These are phyloP conservation scores for Ascochyta koolunga DNA, from an alignment of 2,329 filamentous ascomycete species.

Conservation along the genomic window DNA sequence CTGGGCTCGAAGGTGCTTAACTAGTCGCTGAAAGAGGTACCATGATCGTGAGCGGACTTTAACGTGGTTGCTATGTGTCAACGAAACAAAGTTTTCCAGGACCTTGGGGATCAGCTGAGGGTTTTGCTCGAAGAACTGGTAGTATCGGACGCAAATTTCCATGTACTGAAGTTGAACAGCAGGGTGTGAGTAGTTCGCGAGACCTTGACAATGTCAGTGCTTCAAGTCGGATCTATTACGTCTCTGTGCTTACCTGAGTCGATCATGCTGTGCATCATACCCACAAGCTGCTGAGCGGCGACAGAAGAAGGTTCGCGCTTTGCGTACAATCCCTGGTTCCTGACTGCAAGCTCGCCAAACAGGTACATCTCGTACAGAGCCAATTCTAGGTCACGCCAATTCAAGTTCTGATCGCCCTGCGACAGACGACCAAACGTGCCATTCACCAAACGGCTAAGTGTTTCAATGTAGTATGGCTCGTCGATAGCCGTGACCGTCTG, in stretches of 20 bases:
- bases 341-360: slow-evolving; percentile 92
- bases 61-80: slow-evolving; percentile 86
- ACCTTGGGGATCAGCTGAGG: slow-evolving; percentile 81
- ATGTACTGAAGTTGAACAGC: slow-evolving; percentile 95
- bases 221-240: neutral
- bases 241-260: slow-evolving; percentile 71
- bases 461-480: slow-evolving; percentile 85
- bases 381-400: slow-evolving; percentile 94
- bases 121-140: slow-evolving; percentile 88
- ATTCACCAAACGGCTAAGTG: slow-evolving; percentile 84
- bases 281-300: slow-evolving; percentile 80
- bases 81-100: slow-evolving; percentile 86
- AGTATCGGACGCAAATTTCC: slow-evolving; percentile 97
- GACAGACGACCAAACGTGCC: slow-evolving; percentile 83
- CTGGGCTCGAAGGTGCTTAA: slow-evolving; percentile 83
- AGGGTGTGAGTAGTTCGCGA: slow-evolving; percentile 85
- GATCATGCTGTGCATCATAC: slow-evolving; percentile 96
- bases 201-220: slow-evolving; percentile 60
- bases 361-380: slow-evolving; percentile 94
- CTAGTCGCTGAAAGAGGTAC: slow-evolving; percentile 94
- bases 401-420: slow-evolving; percentile 72
- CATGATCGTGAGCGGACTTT: slow-evolving; percentile 90
- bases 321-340: slow-evolving; percentile 81
- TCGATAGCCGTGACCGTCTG: slow-evolving; percentile 91
- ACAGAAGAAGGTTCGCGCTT: slow-evolving; percentile 82